A percentile compares a stretch with the other conserved stretches of the same genome.
Conservation (phyloP, 23 red algal genomes). For the Agarophyton chilense region DNA sequence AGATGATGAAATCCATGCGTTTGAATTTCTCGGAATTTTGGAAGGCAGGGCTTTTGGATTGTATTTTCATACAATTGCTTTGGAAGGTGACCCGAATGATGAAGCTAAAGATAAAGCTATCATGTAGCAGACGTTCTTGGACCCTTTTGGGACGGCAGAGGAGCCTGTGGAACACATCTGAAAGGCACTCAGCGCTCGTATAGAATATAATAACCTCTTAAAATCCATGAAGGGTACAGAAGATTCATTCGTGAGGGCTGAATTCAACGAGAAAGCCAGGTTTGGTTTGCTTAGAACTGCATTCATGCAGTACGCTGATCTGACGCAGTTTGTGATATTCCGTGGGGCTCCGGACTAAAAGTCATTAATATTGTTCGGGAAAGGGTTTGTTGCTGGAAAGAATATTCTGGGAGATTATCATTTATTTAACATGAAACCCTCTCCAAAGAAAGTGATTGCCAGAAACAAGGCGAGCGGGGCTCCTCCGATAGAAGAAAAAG, state of each 20-base stretch:
- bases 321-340: too few relatives aligned
- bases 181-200: not conserved
- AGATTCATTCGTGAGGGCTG: not conserved
- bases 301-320: too few relatives aligned
- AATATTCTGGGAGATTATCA: too few relatives aligned
- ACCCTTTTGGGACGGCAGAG: not conserved
- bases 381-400: too few relatives aligned
- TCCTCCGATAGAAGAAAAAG: too few relatives aligned
- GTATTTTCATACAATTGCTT: slow-evolving; percentile 15
- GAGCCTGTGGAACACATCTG: not conserved
- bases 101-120: not conserved
- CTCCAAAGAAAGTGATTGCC: too few relatives aligned
- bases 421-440: too few relatives aligned
- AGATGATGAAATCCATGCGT: not conserved
- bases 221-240: not conserved
- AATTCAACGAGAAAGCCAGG: too few relatives aligned
- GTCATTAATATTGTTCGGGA: too few relatives aligned
- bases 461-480: too few relatives aligned
- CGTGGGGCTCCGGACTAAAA: too few relatives aligned
- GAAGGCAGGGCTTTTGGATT: slow-evolving; percentile 3
- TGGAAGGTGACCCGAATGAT: not conserved
- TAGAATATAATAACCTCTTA: not conserved
- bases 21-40: not conserved
- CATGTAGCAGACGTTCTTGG: not conserved
- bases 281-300: too few relatives aligned